Evolutionary conservation across 768 basidiomycete genomes (phyloP).

Genomic region (Amyloporia xantha): DNA sequence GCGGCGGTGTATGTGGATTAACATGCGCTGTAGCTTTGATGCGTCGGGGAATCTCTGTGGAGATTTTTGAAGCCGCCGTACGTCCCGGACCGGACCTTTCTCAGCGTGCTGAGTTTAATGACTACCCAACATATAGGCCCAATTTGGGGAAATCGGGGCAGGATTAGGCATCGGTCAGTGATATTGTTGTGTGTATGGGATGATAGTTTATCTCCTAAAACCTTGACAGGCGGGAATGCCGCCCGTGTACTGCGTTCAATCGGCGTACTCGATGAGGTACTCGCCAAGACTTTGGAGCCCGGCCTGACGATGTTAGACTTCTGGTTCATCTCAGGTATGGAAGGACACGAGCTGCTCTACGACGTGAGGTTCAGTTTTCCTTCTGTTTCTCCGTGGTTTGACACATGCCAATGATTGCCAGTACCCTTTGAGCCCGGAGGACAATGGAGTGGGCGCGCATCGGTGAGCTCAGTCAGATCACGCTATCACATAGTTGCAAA

Average conservation of each 20-base stretch:
- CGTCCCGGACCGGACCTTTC: slow-evolving; percentile 1
- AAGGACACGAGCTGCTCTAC: slow-evolving; percentile 37
- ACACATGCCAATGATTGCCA: slow-evolving; percentile 7
- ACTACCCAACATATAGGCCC: slow-evolving; percentile 25
- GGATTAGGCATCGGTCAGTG: slow-evolving; percentile 43
- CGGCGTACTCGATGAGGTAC: slow-evolving; percentile 37
- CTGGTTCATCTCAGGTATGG: slow-evolving; percentile 36
- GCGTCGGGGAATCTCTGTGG: slow-evolving; percentile 36
- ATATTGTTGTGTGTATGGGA: too few species aligned
- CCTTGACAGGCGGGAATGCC: slow-evolving; percentile 44
- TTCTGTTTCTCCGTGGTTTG: not conserved
- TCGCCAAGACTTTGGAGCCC: slow-evolving; percentile 30
- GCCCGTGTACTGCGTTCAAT: slow-evolving; percentile 37
- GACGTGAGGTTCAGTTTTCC: slow-evolving; percentile 33
- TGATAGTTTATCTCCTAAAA: not conserved
- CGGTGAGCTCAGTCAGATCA: slow-evolving; percentile 32
- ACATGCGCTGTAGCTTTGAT: slow-evolving; percentile 40
- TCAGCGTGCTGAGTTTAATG: not conserved
- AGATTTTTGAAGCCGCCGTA: slow-evolving; percentile 51
- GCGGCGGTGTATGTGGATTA: slow-evolving; percentile 50
- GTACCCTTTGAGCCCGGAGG: slow-evolving; percentile 29
- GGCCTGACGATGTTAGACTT: slow-evolving; percentile 28
- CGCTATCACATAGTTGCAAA: not conserved
- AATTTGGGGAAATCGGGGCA: slow-evolving; percentile 49
- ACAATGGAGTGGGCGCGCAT: slow-evolving; percentile 39